Evolutionary conservation across 805 yeast genomes (phyloP).

Genomic region (Zygosaccharomyces siamensis): DNA sequence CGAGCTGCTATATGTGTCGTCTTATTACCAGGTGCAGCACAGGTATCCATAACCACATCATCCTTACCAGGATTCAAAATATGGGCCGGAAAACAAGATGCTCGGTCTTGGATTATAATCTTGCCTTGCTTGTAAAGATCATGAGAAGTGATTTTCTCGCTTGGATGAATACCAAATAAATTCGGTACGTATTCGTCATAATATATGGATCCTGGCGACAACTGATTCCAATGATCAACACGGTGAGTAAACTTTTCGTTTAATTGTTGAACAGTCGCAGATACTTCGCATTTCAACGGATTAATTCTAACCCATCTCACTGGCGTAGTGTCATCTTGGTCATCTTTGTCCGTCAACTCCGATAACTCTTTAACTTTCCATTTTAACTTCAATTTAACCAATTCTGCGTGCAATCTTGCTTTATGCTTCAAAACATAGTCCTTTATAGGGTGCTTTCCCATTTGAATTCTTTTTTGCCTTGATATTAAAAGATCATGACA

Average conservation of each 20-base stretch:
- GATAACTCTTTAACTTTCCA: conserved; percentile 55
- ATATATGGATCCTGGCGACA: conserved; percentile 56
- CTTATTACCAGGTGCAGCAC: conserved; percentile 98
- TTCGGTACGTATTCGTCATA: conserved; percentile 70
- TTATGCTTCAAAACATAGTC: conserved; percentile 74
- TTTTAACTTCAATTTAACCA: conserved; percentile 69
- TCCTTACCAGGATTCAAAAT: conserved; percentile 62
- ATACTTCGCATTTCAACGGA: conserved; percentile 43
- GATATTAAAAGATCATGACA: conserved; percentile 79
- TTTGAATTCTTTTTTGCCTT: conserved; percentile 73
- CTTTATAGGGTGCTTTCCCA: conserved; percentile 83
- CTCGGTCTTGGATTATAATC: conserved; percentile 89
- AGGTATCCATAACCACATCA: conserved; percentile 76
- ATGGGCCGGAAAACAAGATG: conserved; percentile 93
- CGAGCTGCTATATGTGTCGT: conserved; percentile 84
- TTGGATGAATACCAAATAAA: conserved; percentile 77
- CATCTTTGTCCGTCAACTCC: conserved; percentile 52
- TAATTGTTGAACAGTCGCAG: conserved; percentile 26
- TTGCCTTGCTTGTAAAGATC: conserved; percentile 69
- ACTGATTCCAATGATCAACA: conserved; percentile 43
- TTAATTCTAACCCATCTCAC: conserved; percentile 79
- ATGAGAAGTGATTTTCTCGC: conserved; percentile 62
- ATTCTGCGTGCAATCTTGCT: conserved; percentile 77
- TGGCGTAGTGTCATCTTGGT: conserved; percentile 53
- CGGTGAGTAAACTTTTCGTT: conserved; percentile 37